Conservation (phyloP, 1,139 yeast genomes). For the Waltiozyma sp. region DNA sequence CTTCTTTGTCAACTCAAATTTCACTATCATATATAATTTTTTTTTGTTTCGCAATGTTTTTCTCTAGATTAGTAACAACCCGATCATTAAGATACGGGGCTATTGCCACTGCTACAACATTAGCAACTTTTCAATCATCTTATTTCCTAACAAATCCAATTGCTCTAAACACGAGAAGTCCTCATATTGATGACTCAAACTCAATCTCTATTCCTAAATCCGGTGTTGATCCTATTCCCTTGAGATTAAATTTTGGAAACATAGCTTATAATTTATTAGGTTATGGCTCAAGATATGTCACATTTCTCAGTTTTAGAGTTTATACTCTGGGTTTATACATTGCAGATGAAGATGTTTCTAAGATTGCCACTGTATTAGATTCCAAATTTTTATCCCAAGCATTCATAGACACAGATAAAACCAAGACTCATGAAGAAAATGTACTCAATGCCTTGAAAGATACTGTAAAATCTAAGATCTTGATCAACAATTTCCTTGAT, state of each 20-base stretch:
- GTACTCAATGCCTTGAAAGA: constrained; percentile 49
- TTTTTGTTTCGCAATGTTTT: background rate
- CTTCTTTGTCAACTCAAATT: no score
- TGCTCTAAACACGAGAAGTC: background rate
- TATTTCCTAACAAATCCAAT: background rate
- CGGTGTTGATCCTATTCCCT: constrained; percentile 17
- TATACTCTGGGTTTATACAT: constrained; percentile 79
- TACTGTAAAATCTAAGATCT: constrained; percentile 39
- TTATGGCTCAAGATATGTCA: constrained; percentile 70
- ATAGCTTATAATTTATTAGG: constrained; percentile 40
- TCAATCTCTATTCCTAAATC: constrained; percentile 12
- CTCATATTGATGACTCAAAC: background rate
- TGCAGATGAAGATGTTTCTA: constrained; percentile 42
- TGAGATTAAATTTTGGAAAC: constrained; percentile 5
- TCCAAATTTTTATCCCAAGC: constrained; percentile 27
- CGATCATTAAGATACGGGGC: background rate
- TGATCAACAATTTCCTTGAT: constrained; percentile 46
- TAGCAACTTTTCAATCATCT: background rate
- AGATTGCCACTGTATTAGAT: constrained; percentile 35
- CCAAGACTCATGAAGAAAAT: constrained; percentile 32
- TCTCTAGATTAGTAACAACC: background rate
- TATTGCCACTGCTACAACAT: background rate
- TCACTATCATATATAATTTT: no score
- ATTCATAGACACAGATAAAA: constrained; percentile 22
- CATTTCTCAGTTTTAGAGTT: constrained; percentile 74